Conservation (phyloP, 768 basidiomycete genomes). For the Lepiota venenata region DNA sequence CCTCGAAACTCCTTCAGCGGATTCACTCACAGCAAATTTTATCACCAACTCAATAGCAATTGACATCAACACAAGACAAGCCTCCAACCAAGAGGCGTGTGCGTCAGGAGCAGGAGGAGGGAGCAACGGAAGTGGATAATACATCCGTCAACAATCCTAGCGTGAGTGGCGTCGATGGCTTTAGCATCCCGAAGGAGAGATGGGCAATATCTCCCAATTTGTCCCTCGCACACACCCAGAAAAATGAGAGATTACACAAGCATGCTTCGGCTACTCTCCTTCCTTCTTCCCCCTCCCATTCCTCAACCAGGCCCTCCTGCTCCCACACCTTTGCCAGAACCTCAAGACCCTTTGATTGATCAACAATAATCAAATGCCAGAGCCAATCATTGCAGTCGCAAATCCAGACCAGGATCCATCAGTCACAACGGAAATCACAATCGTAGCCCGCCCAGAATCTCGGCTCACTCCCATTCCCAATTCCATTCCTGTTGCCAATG, state of each 20-base stretch:
- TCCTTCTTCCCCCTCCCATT: neutral
- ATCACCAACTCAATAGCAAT: too few species aligned
- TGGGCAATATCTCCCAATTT: too few species aligned
- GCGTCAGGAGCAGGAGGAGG: neutral
- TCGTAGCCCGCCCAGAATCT: neutral
- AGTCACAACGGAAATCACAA: too few species aligned
- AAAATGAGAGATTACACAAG: neutral
- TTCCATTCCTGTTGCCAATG: neutral
- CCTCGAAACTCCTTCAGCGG: too few species aligned
- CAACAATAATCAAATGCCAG: too few species aligned
- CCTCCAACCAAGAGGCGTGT: neutral
- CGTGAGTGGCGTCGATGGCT: neutral
- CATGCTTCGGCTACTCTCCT: neutral
- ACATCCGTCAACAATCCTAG: neutral
- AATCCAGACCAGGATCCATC: too few species aligned
- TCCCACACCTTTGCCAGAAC: neutral
- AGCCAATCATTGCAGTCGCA: too few species aligned
- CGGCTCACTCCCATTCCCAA: neutral
- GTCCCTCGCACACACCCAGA: too few species aligned
- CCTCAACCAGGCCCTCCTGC: neutral
- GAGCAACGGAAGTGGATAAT: conserved; percentile 1
- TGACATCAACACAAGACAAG: too few species aligned
- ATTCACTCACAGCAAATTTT: too few species aligned
- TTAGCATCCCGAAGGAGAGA: neutral
- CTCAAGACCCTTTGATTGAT: too few species aligned